Base-by-base conservation (phyloP, 2,329 filamentous ascomycete species). In the Diplodia scrobiculata region DNA sequence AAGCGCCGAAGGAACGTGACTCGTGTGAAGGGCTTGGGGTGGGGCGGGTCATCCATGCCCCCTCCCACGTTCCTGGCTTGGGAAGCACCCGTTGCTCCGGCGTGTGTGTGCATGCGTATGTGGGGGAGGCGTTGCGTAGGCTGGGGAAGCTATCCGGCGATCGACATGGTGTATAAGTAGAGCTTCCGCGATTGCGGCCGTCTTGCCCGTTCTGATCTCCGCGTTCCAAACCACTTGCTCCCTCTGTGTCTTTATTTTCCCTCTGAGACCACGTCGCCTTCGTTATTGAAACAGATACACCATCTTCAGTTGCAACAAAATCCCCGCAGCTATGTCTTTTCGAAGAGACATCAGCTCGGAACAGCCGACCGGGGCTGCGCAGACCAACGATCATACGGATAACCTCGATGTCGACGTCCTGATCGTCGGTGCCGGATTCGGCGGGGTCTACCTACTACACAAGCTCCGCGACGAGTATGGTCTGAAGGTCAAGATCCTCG, bases 391-490 rank as follows among this genome's bases (percentile, higher is more conserved):
- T 17, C 32, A 60, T 21, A 41, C 55, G 55, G 41, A 60, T n/a
- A 72, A 77, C 19, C 68, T 78, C 25, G 74, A 77, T 25, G 76
- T 72, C 0, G 76, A 78, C 27, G 75, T 76, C 9, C 52, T 78
- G n/a, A 77, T 78, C 38, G 74, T 79, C 5, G 78, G 78, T 38
- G 76, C 76, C 36, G 77, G 79, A 0, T 80, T 80, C 65, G 76
- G 78, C 25, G 79, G 79, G 19, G 73, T 80, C 6, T 80, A 78
- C 29, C 67, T 78, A 29, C 76, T 80, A 70, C 75, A 80, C 69
- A 77, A 79, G 67, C 72, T 80, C 34, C 74, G 79, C 6, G 65
- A 66, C n/a, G 73, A 80, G 53, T 66, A 74, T 47, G 78, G 78
- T 14, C 75, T 78, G 69, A 76, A 76, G 3, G 77, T 74, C 68